Evolutionary conservation across 148 eudicot genomes (phyloP), one percentile per base, ranked within the genome.

Genomic region (Silene uniflora): DNA sequence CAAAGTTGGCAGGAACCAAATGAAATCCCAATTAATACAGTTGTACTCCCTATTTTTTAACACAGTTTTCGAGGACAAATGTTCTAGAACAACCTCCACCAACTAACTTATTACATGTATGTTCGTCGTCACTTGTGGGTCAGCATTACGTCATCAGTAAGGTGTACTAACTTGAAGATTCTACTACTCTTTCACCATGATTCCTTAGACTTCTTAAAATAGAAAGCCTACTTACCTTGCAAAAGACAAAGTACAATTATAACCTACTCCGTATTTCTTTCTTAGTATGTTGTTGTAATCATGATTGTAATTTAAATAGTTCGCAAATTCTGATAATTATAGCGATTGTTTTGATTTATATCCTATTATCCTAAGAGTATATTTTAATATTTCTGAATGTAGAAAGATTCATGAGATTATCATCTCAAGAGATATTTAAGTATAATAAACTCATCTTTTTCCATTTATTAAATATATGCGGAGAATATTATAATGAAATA

Each of bases 121-220:
- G 0, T 10, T 4, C 35, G 3, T 2, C 75, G 69, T 71, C 75
- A 71, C n/a, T 13, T 10, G 14, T 39, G 64, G 32, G 44, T 76
- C 78, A 76, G 58, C 65, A 35, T 16, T 10, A 56, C 78, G 73
- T 76, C 78, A 76, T 52, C 13, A 21, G 1, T 54, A 32, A 1
- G 35, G 35, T 1, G 16, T 62, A 21, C 27, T 62, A 10, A 23
- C 27, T 52, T 13, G 44, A 14, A 52, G 56, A 52, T 7, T 52
- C 56, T 52, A 16, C 17, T 52, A 16, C 44, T 52, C 17, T 52
- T 52, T 13, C 14, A 52, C 55, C 56, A 3, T 12, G 17, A 52
- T 52, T 52, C 56, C 56, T 35, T 2, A 49, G 55, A 49, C 55
- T 9, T 10, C 55, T 49, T 18, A 1, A 52, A 52, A 52, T 52